phyloP scores from a whole-genome alignment of 331 rosid genomes.

The Erythrophleum ivorense region DNA sequence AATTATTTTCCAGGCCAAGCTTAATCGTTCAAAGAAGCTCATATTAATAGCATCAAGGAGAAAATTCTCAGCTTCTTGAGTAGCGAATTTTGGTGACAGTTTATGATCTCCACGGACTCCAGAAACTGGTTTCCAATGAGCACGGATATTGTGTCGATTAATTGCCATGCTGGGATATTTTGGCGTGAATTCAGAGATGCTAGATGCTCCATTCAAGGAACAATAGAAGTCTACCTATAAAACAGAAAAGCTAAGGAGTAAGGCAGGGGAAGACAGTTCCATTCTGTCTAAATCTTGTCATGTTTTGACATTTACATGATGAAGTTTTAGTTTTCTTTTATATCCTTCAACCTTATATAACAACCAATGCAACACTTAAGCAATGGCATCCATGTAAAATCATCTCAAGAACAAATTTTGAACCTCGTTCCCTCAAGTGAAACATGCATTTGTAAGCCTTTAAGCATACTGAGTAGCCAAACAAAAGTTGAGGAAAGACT shows the following conservation, averaged over 20 bases:
- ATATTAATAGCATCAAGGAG: slow-evolving; percentile 86
- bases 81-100: slow-evolving; percentile 48
- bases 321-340: not conserved
- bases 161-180: slow-evolving; percentile 51
- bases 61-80: slow-evolving; percentile 75
- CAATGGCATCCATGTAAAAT: slow-evolving; percentile 24
- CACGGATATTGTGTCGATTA: slow-evolving; percentile 45
- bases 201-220: slow-evolving; percentile 55
- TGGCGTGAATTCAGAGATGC: slow-evolving; percentile 47
- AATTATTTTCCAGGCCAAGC: slow-evolving; percentile 90
- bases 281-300: not conserved
- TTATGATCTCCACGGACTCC: slow-evolving; percentile 45
- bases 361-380: slow-evolving; percentile 34
- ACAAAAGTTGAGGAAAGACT: slow-evolving; percentile 14
- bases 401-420: not conserved
- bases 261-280: slow-evolving; percentile 27
- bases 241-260: slow-evolving; percentile 30
- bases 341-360: not conserved
- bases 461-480: slow-evolving; percentile 5
- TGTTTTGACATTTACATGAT: not conserved
- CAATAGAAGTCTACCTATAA: slow-evolving; percentile 59
- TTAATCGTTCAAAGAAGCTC: slow-evolving; percentile 89
- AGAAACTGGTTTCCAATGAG: slow-evolving; percentile 51
- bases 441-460: not conserved
- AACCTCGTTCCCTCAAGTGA: not conserved